phyloP scores from a whole-genome alignment of 306 rosid species.

The Gillenia trifoliata region DNA sequence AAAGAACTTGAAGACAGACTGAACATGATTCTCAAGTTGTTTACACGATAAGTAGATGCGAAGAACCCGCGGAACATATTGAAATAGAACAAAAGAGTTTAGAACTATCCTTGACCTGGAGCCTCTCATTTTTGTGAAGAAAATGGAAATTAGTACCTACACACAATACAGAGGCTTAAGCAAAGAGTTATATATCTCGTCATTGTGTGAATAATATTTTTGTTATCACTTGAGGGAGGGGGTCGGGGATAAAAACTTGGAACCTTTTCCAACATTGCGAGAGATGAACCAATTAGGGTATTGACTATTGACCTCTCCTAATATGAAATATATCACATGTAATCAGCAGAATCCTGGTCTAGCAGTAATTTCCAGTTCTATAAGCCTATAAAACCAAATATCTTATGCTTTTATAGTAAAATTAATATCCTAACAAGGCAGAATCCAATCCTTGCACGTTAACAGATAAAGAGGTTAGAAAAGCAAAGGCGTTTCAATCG shows the following conservation, averaged over 20 bases:
- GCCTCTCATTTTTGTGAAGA: conserved; percentile 18
- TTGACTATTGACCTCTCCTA: not conserved
- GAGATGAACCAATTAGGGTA: too few relatives aligned
- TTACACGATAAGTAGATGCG: conserved; percentile 10
- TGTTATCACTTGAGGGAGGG: too few relatives aligned
- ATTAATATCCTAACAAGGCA: not conserved
- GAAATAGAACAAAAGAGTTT: conserved; percentile 20
- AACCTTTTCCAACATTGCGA: not conserved
- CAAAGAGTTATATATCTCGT: too few relatives aligned
- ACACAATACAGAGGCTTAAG: not conserved
- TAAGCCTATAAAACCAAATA: not conserved
- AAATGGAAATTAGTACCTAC: conserved; percentile 14
- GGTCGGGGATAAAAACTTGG: too few relatives aligned
- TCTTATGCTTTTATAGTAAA: not conserved
- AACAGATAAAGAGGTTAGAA: not conserved
- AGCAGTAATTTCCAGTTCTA: not conserved
- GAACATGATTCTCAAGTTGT: not conserved
- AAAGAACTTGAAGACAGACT: conserved; percentile 17
- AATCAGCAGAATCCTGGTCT: not conserved
- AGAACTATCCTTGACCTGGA: conserved; percentile 12
- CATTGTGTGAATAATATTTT: too few relatives aligned
- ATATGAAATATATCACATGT: not conserved
- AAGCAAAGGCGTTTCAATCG: not conserved
- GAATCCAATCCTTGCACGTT: not conserved
- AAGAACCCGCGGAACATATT: conserved; percentile 17